A percentile compares a stretch with the other conserved stretches of the same genome.
Evolutionary conservation across 2,329 filamentous ascomycete species (phyloP).

Genomic region (Hyphodiscus sp.): DNA sequence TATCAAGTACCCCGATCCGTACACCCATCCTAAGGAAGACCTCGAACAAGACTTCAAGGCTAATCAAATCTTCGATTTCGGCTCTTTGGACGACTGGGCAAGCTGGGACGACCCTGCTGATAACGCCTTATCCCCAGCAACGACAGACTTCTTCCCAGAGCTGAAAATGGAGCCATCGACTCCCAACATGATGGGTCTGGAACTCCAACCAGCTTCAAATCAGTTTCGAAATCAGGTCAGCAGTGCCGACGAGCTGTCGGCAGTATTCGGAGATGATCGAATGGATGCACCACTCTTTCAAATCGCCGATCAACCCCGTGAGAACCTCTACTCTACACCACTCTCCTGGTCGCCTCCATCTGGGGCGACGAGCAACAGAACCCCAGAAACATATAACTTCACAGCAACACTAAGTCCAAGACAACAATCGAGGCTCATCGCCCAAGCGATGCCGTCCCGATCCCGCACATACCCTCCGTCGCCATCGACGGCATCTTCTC

Average conservation of each 20-base stretch:
- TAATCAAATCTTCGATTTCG: constrained; percentile 22
- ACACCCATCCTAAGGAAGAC: constrained; percentile 16
- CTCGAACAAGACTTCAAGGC: constrained; percentile 12
- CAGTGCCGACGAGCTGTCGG: constrained; percentile 12
- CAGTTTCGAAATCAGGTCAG: background rate
- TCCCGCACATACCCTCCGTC: constrained; percentile 30
- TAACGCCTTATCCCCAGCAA: constrained; percentile 21
- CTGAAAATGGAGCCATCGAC: constrained; percentile 24
- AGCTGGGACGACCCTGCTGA: constrained; percentile 27
- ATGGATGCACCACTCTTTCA: constrained; percentile 25
- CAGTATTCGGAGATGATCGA: constrained; percentile 22
- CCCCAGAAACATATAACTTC: background rate
- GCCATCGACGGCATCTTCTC: constrained; percentile 37
- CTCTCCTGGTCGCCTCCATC: constrained; percentile 22
- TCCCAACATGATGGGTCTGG: constrained; percentile 20
- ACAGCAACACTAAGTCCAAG: background rate
- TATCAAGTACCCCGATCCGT: constrained; percentile 12
- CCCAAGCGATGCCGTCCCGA: constrained; percentile 58
- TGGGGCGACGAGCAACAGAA: background rate
- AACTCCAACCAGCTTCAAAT: background rate
- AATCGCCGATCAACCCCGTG: constrained; percentile 9
- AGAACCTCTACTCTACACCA: constrained; percentile 24
- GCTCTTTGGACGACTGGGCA: constrained; percentile 28
- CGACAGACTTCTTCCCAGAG: constrained; percentile 24
- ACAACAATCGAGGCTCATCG: constrained; percentile 40